These are phyloP conservation scores for Solanum chacoense DNA, from an alignment of 305 asterid species.

Conservation along the genomic window DNA sequence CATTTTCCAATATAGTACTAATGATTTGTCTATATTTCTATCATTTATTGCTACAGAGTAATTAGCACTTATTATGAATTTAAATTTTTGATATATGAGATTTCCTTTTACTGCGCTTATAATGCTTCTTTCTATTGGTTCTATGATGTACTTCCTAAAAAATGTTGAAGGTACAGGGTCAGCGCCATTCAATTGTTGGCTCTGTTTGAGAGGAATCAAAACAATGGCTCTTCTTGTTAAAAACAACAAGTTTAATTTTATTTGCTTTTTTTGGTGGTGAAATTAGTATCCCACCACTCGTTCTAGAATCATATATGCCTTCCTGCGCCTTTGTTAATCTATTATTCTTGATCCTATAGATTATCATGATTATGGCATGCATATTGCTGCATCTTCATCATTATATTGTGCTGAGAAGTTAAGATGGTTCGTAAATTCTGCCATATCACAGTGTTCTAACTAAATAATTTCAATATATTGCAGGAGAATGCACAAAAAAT, in stretches of 20 bases:
- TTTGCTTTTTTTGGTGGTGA: slow-evolving; percentile 13
- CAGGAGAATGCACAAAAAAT: slow-evolving; percentile 85
- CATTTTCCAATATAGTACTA: too few relatives aligned
- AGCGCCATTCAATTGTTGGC: slow-evolving; percentile 73
- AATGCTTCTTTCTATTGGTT: too few relatives aligned
- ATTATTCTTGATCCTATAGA: neutral
- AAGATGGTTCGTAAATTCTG: neutral
- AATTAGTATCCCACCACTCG: neutral
- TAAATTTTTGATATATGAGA: too few relatives aligned
- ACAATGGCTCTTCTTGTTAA: slow-evolving; percentile 57
- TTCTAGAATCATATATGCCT: too few relatives aligned
- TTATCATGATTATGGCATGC: neutral
- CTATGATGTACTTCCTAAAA: slow-evolving; percentile 47
- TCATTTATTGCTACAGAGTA: too few relatives aligned
- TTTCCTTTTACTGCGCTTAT: too few relatives aligned
- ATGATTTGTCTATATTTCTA: too few relatives aligned
- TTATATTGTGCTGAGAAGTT: neutral
- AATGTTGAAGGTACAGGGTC: slow-evolving; percentile 61
- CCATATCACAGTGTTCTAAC: neutral
- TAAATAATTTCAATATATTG: neutral
- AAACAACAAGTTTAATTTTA: slow-evolving; percentile 19
- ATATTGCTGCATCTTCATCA: neutral
- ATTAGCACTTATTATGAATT: too few relatives aligned
- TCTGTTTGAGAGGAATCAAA: slow-evolving; percentile 60
- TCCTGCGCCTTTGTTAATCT: neutral